Percentiles rank a stretch among this genome's conserved stretches.
These are phyloP conservation scores for Extremus antarcticus DNA, from an alignment of 495 filamentous ascomycete genomes.

Conservation along the genomic window DNA sequence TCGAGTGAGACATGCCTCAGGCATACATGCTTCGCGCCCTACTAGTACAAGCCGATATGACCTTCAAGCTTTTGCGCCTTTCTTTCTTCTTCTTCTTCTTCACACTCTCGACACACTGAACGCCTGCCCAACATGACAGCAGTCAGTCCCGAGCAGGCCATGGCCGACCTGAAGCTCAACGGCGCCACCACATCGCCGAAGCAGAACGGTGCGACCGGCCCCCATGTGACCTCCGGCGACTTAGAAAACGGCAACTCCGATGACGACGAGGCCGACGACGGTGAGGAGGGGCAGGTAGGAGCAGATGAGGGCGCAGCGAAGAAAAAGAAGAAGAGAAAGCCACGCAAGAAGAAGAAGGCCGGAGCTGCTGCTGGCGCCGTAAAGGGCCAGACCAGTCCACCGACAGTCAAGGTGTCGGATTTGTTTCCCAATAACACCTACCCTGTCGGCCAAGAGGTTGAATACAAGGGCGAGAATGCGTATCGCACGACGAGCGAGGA, in stretches of 20 bases:
- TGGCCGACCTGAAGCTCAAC: conserved; percentile 9
- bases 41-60: too few species aligned
- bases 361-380: too few species aligned
- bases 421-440: conserved; percentile 43
- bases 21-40: too few species aligned
- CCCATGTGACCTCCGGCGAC: conserved; percentile 19
- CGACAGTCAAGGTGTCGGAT: conserved; percentile 40
- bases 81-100: not conserved
- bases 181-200: conserved; percentile 2
- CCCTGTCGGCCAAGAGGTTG: conserved; percentile 42
- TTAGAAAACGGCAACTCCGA: conserved; percentile 31
- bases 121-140: conserved; percentile 14
- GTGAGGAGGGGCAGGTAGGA: conserved; percentile 19
- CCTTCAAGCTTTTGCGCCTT: too few species aligned
- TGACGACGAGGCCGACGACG: conserved; percentile 31
- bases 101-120: not conserved
- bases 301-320: conserved; percentile 28
- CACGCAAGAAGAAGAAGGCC: conserved; percentile 25
- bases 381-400: conserved; percentile 44
- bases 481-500: conserved; percentile 51
- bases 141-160: conserved; percentile 16
- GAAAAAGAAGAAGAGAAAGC: conserved; percentile 42
- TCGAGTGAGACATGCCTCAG: too few species aligned
- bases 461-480: conserved; percentile 42
- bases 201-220: conserved; percentile 10